Conservation (phyloP, 2,329 filamentous ascomycete species). For the Whalleya microplaca region DNA sequence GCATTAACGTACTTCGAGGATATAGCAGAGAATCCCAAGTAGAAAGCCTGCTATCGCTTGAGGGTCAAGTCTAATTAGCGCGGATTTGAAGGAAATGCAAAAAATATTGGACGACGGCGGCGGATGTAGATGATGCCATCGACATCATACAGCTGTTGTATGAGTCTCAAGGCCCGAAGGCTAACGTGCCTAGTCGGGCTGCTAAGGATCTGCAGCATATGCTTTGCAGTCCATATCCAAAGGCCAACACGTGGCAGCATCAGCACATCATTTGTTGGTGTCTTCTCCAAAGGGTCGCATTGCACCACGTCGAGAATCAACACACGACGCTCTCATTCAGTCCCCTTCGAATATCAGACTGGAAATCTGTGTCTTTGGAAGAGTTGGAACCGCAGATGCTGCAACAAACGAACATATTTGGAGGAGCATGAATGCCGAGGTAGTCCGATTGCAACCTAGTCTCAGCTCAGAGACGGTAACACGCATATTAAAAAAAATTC, state of each 20-base stretch:
- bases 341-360: not conserved
- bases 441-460: too few species aligned
- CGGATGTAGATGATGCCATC: not conserved
- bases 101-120: not conserved
- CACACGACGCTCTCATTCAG: not conserved
- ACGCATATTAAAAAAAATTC: too few species aligned
- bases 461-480: too few species aligned
- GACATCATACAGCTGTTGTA: not conserved
- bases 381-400: not conserved
- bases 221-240: not conserved
- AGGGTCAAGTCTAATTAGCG: too few species aligned
- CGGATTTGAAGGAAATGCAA: not conserved
- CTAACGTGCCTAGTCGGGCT: too few species aligned
- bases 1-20: not conserved
- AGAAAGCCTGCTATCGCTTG: not conserved
- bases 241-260: not conserved
- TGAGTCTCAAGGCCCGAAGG: not conserved
- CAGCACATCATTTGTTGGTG: not conserved
- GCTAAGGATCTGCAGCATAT: not conserved
- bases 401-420: not conserved
- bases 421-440: not conserved
- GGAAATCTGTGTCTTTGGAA: not conserved
- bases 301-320: not conserved
- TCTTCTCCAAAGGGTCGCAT: not conserved
- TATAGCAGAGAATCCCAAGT: not conserved